phyloP scores from a whole-genome alignment of 2,329 filamentous ascomycete genomes.

The Passalora sequoiae region DNA sequence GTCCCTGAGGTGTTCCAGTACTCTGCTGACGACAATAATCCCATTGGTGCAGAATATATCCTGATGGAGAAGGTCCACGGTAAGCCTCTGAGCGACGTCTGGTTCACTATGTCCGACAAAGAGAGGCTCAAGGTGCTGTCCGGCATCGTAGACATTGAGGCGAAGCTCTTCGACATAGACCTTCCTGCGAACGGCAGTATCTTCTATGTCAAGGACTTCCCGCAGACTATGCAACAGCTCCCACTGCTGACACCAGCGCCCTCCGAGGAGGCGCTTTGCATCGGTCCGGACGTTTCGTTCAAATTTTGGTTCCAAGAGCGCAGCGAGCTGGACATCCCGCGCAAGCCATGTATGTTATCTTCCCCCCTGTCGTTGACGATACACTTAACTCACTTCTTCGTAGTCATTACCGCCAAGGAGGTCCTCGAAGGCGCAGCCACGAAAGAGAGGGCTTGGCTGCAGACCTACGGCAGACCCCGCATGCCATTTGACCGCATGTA shows the following conservation, averaged over 20 bases:
- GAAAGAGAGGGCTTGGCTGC: conserved; percentile 32
- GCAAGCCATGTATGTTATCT: conserved; percentile 32
- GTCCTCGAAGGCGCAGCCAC: conserved; percentile 27
- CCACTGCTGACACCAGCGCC: conserved; percentile 6
- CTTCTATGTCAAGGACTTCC: conserved; percentile 29
- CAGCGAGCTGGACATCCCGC: conserved; percentile 21
- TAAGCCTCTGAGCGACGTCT: conserved; percentile 19
- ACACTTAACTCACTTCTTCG: not conserved
- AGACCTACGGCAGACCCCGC: conserved; percentile 26
- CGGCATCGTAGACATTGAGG: conserved; percentile 29
- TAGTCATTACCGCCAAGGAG: conserved; percentile 17
- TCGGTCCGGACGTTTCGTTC: conserved; percentile 33
- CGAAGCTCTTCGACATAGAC: conserved; percentile 26
- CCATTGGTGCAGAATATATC: conserved; percentile 25
- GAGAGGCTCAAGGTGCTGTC: conserved; percentile 21
- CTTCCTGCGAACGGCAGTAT: conserved; percentile 32
- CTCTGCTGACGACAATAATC: conserved; percentile 11
- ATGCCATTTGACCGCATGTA: conserved; percentile 31
- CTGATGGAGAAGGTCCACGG: conserved; percentile 23
- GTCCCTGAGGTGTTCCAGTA: conserved; percentile 21
- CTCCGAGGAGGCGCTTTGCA: conserved; percentile 14
- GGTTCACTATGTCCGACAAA: conserved; percentile 22
- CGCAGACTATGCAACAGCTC: conserved; percentile 9
- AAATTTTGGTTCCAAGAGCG: conserved; percentile 31
- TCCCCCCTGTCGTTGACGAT: not conserved